Percentiles rank a stretch among this genome's conserved stretches.
Evolutionary conservation across 192 early-diverging fungal species (phyloP).

Genomic region (Dissophora ornata): DNA sequence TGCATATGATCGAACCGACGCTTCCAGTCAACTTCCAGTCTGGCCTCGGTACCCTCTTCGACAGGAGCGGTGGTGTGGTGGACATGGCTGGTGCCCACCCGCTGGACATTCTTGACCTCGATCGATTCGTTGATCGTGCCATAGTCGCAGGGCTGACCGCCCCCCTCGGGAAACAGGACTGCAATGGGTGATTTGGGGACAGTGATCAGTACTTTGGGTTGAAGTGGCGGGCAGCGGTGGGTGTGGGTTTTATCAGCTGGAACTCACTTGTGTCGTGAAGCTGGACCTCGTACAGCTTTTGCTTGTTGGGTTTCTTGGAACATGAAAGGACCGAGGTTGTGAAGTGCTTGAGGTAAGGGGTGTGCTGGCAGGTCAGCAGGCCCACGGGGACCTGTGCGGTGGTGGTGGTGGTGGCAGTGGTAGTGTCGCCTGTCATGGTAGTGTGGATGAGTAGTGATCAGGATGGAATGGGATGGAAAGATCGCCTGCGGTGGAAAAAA

Average conservation of each 20-base stretch:
- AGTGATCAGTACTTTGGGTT: neutral
- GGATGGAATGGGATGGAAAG: neutral
- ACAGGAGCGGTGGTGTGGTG: conserved; percentile 66
- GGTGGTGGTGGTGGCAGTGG: neutral
- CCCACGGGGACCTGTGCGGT: conserved; percentile 63
- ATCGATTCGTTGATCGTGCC: conserved; percentile 65
- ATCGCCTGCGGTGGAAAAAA: neutral
- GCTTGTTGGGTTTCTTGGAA: conserved; percentile 60
- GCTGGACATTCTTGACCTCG: conserved; percentile 66
- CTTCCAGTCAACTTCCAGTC: conserved; percentile 70
- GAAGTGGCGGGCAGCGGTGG: too few species aligned
- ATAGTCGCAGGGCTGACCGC: conserved; percentile 77
- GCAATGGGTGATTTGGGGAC: neutral
- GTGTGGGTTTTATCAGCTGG: too few species aligned
- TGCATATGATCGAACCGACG: conserved; percentile 80
- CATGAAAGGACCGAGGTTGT: conserved; percentile 65
- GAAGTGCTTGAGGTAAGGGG: conserved; percentile 60
- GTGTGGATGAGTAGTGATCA: neutral
- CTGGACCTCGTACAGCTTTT: conserved; percentile 70
- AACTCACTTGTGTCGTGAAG: conserved; percentile 72
- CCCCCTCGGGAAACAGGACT: conserved; percentile 84
- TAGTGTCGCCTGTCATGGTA: too few species aligned
- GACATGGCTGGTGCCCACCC: conserved; percentile 69
- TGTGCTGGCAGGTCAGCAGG: conserved; percentile 67
- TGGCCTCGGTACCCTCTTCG: conserved; percentile 59